Evolutionary conservation across 2,329 filamentous ascomycete genomes (phyloP).

Genomic region (Fusarium sp.): DNA sequence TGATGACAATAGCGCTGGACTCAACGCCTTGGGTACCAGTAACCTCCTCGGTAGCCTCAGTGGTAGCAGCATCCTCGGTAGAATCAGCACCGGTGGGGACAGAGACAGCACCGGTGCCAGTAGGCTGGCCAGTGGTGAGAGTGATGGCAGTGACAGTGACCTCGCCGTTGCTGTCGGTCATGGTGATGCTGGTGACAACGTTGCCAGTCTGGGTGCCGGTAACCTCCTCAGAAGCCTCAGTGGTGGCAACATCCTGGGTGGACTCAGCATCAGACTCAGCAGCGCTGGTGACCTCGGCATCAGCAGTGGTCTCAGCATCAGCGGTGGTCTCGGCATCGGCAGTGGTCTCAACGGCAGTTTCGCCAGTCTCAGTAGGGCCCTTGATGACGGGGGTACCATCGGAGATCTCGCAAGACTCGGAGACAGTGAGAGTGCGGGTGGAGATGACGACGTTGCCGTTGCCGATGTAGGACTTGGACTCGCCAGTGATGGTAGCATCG

Average conservation of each 20-base stretch:
- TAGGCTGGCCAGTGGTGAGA: conserved; percentile 5
- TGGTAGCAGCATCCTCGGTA: neutral
- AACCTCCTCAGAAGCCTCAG: conserved; percentile 19
- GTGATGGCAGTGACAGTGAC: conserved; percentile 13
- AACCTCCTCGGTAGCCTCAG: conserved; percentile 13
- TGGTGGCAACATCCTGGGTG: conserved; percentile 21
- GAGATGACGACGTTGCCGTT: conserved; percentile 40
- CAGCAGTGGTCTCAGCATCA: conserved; percentile 17
- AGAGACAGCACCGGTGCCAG: conserved; percentile 11
- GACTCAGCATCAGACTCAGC: conserved; percentile 7
- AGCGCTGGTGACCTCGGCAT: conserved; percentile 23
- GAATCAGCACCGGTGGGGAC: neutral
- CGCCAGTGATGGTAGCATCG: conserved; percentile 34
- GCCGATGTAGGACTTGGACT: conserved; percentile 33
- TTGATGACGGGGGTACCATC: conserved; percentile 38
- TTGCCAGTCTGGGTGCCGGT: conserved; percentile 12
- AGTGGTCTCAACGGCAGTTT: conserved; percentile 6
- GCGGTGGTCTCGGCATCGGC: conserved; percentile 22
- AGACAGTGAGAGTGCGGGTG: conserved; percentile 43
- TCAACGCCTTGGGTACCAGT: conserved; percentile 22
- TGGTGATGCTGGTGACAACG: conserved; percentile 26
- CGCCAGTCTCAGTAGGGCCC: conserved; percentile 31
- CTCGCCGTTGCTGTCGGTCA: conserved; percentile 15
- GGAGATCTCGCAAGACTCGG: conserved; percentile 41
- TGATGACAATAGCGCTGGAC: conserved; percentile 23